Conservation (phyloP, 768 basidiomycete genomes). For the Mycena leptocephala region DNA sequence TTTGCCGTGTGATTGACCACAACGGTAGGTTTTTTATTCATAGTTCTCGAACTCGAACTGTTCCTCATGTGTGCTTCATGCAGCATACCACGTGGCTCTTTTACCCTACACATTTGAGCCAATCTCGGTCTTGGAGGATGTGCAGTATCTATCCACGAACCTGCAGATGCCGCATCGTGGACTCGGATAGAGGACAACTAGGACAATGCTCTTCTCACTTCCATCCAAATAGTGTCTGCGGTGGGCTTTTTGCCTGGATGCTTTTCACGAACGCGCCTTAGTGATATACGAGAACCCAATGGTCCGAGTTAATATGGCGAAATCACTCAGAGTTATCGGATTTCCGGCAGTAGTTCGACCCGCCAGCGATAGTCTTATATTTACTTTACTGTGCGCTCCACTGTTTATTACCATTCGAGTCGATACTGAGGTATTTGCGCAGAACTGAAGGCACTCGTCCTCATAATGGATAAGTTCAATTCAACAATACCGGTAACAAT, state of each 20-base stretch:
- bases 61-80: too few relatives aligned
- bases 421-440: not conserved
- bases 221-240: not conserved
- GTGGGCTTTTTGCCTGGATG: not conserved
- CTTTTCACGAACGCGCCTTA: not conserved
- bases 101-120: not conserved
- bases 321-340: conserved; percentile 1
- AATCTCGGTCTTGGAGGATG: not conserved
- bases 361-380: not conserved
- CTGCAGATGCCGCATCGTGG: not conserved
- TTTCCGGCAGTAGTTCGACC: conserved; percentile 8
- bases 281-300: not conserved
- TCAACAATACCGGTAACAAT: too few relatives aligned
- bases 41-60: too few relatives aligned
- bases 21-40: too few relatives aligned
- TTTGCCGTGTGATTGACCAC: too few relatives aligned
- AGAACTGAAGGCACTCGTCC: not conserved
- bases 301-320: not conserved
- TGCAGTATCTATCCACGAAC: not conserved
- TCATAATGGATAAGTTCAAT: not conserved
- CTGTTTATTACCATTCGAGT: not conserved
- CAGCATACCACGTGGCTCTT: not conserved
- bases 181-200: conserved; percentile 8
- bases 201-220: not conserved
- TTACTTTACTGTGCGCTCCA: not conserved